Conservation (phyloP, 306 rosid species). For the Lathyrus oleraceus region DNA sequence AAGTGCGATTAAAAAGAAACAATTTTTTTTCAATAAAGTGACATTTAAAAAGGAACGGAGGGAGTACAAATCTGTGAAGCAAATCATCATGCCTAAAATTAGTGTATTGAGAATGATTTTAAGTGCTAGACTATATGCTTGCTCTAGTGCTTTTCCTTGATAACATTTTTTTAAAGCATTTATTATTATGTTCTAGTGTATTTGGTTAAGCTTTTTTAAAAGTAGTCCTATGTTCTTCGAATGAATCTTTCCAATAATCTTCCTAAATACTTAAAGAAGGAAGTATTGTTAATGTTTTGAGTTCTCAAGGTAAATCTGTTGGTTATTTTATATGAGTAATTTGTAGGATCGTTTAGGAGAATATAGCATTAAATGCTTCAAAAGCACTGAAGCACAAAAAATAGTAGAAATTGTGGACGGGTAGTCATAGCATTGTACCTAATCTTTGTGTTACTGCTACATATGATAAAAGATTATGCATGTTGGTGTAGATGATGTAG, state of each 20-base stretch:
- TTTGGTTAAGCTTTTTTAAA: neutral
- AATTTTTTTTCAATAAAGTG: too few relatives aligned
- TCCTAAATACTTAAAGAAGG: constrained; percentile 7
- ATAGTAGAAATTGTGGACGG: neutral
- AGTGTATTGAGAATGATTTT: neutral
- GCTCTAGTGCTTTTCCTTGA: neutral
- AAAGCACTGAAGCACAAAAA: neutral
- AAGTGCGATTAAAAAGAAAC: too few relatives aligned
- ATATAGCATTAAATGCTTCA: neutral
- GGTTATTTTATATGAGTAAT: neutral
- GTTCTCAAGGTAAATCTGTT: neutral
- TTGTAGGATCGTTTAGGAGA: neutral
- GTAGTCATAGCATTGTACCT: constrained; percentile 2
- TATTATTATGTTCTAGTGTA: neutral
- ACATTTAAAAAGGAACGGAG: too few relatives aligned
- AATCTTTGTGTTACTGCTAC: neutral
- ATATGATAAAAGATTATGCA: neutral
- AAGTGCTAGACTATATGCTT: neutral
- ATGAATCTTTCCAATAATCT: constrained; percentile 2
- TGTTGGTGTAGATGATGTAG: constrained; percentile 4
- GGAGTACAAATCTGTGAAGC: constrained; percentile 14
- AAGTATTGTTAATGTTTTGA: neutral
- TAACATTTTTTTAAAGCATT: neutral
- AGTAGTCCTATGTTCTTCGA: neutral
- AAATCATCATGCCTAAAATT: constrained; percentile 1